Evolutionary conservation across 208 protist species (phyloP).

Genomic region (Trypanosoma congolense): DNA sequence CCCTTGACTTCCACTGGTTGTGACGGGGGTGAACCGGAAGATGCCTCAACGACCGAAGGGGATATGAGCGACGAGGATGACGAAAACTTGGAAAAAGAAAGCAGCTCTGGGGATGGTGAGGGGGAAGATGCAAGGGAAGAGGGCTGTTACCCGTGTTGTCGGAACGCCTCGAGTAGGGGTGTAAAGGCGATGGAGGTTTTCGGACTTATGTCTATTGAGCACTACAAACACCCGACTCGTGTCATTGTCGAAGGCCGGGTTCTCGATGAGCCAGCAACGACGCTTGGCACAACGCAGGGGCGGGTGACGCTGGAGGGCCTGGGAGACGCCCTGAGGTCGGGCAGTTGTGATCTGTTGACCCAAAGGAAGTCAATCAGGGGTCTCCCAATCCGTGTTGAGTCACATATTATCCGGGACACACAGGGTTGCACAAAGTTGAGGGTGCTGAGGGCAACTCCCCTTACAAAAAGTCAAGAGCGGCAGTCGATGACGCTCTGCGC

Average conservation of each 20-base stretch:
- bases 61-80: slow-evolving; percentile 18
- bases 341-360: slow-evolving; percentile 17
- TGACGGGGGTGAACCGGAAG: slow-evolving; percentile 22
- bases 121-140: too few relatives aligned
- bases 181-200: slow-evolving; percentile 20
- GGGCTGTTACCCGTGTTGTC: too few relatives aligned
- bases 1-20: slow-evolving; percentile 57
- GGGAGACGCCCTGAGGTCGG: slow-evolving; percentile 22
- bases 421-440: slow-evolving; percentile 41
- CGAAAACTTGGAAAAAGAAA: slow-evolving; percentile 9
- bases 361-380: slow-evolving; percentile 1
- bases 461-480: slow-evolving; percentile 51
- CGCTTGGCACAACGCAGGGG: slow-evolving; percentile 72
- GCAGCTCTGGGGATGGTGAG: slow-evolving; percentile 5
- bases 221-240: slow-evolving; percentile 38
- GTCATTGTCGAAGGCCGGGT: slow-evolving; percentile 66
- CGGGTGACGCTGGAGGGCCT: slow-evolving; percentile 43
- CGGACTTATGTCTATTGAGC: slow-evolving; percentile 43
- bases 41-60: slow-evolving; percentile 4
- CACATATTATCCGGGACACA: slow-evolving; percentile 32
- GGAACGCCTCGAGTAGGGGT: background rate
- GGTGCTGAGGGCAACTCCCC: slow-evolving; percentile 30
- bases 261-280: slow-evolving; percentile 30
- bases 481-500: slow-evolving; percentile 55
- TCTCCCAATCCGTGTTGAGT: slow-evolving; percentile 26